These are phyloP conservation scores for Cercospora janseana DNA, from an alignment of 2,329 filamentous ascomycete species.

Conservation along the genomic window DNA sequence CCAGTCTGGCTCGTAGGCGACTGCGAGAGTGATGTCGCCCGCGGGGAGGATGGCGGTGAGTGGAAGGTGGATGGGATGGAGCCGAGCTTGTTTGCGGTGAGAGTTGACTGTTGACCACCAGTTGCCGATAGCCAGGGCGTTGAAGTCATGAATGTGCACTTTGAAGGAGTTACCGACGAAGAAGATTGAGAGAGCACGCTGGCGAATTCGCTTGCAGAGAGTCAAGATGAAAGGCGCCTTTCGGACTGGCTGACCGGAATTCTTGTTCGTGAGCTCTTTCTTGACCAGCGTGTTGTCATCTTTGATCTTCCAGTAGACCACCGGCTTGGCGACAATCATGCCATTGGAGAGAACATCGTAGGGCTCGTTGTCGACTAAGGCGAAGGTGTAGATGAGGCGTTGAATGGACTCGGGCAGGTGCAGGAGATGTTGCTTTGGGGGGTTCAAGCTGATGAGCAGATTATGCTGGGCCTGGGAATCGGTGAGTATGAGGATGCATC, in stretches of 20 bases:
- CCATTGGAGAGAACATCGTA: constrained; percentile 3
- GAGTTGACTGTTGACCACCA: neutral
- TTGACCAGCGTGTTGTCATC: neutral
- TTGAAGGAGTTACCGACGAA: constrained; percentile 10
- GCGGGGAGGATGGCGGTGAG: neutral
- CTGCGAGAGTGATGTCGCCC: neutral
- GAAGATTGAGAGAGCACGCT: constrained; percentile 6
- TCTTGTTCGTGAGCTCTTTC: neutral
- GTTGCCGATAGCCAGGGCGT: neutral
- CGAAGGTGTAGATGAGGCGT: neutral
- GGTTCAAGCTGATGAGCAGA: neutral
- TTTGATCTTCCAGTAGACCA: neutral
- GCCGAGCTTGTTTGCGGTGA: neutral
- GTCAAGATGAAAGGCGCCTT: constrained; percentile 4
- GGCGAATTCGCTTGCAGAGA: constrained; percentile 5
- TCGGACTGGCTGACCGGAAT: neutral
- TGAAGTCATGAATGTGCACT: neutral
- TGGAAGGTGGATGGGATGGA: neutral
- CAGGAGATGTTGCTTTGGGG: neutral
- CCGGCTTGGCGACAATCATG: neutral
- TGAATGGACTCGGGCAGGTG: constrained; percentile 1
- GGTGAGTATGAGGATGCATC: neutral
- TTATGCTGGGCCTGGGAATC: neutral
- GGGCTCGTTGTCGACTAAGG: neutral
- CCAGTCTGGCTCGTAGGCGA: constrained; percentile 7